A percentile compares a stretch with the other conserved stretches of the same genome.
Evolutionary conservation across 2,329 filamentous ascomycete species (phyloP).

Genomic region (Lachnellula arida): DNA sequence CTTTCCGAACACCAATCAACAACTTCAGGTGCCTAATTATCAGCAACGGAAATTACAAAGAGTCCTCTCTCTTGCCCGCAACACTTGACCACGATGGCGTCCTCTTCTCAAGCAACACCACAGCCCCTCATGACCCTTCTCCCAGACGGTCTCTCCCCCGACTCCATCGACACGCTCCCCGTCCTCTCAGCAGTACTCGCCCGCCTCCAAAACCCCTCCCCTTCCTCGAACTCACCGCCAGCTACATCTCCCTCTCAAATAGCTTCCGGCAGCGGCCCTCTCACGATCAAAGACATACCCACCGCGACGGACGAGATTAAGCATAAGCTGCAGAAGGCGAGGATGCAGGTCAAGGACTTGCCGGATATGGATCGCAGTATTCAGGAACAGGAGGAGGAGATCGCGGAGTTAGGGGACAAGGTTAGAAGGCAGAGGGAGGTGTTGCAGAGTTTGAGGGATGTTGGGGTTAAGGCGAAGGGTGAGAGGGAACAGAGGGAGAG

Average conservation of each 20-base stretch:
- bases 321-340: constrained; percentile 76
- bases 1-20: constrained; percentile 4
- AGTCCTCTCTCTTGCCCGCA: neutral
- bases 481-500: constrained; percentile 30
- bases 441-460: constrained; percentile 49
- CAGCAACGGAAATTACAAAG: neutral
- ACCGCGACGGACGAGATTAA: constrained; percentile 74
- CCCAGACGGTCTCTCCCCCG: constrained; percentile 66
- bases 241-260: constrained; percentile 35
- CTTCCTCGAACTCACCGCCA: constrained; percentile 32
- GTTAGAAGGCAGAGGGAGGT: constrained; percentile 59
- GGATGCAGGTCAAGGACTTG: constrained; percentile 58
- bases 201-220: constrained; percentile 56
- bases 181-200: constrained; percentile 74
- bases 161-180: constrained; percentile 80
- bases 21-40: neutral
- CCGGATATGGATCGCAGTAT: constrained; percentile 65
- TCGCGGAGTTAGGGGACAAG: constrained; percentile 58
- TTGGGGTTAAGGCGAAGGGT: constrained; percentile 40
- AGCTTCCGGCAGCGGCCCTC: constrained; percentile 22
- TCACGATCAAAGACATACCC: constrained; percentile 65
- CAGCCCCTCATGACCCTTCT: constrained; percentile 32
- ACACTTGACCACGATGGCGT: constrained; percentile 17
- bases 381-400: constrained; percentile 68
- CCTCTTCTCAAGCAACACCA: constrained; percentile 23